Conservation (phyloP, 495 filamentous ascomycete species). For the Xylaria flabelliformis region DNA sequence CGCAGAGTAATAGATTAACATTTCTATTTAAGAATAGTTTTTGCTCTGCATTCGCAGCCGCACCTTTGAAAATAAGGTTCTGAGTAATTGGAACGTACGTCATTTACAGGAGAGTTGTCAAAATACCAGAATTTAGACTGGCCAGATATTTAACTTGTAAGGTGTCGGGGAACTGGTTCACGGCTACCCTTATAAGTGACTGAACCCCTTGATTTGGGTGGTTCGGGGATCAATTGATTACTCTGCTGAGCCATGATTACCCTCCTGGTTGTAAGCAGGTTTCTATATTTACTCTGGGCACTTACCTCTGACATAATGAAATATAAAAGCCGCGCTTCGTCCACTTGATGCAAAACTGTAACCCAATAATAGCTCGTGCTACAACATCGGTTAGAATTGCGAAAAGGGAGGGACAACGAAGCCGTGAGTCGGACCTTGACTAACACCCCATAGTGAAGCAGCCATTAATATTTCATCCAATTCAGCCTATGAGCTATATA, state of each 20-base stretch:
- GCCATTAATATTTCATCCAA: not conserved
- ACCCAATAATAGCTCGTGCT: not conserved
- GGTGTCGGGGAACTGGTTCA: too few species aligned
- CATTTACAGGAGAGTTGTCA: not conserved
- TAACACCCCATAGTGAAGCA: not conserved
- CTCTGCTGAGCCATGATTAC: too few species aligned
- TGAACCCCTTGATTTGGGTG: too few species aligned
- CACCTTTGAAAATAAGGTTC: not conserved
- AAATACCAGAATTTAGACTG: not conserved
- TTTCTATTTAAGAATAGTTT: not conserved
- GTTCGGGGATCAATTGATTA: too few species aligned
- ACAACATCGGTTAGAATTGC: not conserved
- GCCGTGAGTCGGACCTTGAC: not conserved
- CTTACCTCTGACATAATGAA: too few species aligned
- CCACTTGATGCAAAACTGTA: not conserved
- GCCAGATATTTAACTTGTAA: not conserved
- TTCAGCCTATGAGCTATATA: not conserved
- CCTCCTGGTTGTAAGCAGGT: too few species aligned
- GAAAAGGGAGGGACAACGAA: slow-evolving; percentile 1
- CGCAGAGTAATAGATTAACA: not conserved
- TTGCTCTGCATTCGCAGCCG: not conserved
- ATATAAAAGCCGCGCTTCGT: slow-evolving; percentile 1
- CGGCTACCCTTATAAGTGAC: too few species aligned
- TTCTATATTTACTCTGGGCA: too few species aligned
- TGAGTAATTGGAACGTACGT: too few species aligned